phyloP scores from a whole-genome alignment of 257 asterid species.

The Capsicum pubescens region DNA sequence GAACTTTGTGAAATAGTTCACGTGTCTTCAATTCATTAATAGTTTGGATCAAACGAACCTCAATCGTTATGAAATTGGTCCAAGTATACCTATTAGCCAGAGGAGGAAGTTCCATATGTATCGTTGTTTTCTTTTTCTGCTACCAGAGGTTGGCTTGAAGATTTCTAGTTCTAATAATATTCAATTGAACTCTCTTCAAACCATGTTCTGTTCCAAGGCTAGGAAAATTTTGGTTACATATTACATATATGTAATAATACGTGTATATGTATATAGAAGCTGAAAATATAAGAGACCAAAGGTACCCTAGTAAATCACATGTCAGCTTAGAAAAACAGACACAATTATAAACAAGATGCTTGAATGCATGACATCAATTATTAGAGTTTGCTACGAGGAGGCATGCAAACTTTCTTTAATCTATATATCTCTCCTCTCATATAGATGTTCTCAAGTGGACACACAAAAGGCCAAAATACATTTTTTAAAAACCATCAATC shows the following conservation, averaged over 20 bases:
- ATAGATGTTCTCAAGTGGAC: conserved; percentile 64
- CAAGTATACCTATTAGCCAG: too few relatives aligned
- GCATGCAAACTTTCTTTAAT: conserved; percentile 28
- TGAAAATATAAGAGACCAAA: conserved; percentile 31
- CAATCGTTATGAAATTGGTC: too few relatives aligned
- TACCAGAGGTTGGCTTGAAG: background rate
- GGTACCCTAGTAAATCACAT: conserved; percentile 34
- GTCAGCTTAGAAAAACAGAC: conserved; percentile 61
- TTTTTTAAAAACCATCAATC: background rate
- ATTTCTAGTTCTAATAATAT: too few relatives aligned
- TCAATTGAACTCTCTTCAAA: too few relatives aligned
- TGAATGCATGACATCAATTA: conserved; percentile 76
- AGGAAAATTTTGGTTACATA: background rate
- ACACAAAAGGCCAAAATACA: conserved; percentile 35
- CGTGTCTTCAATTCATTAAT: background rate
- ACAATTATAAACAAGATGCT: conserved; percentile 71
- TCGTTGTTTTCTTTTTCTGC: background rate
- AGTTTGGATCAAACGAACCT: background rate
- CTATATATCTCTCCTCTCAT: conserved; percentile 44
- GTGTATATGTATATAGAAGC: background rate
- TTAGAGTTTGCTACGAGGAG: conserved; percentile 51
- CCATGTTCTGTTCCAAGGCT: too few relatives aligned
- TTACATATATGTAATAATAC: background rate
- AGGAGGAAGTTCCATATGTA: background rate
- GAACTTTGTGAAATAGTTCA: too few relatives aligned